Evolutionary conservation across 805 yeast species (phyloP).

Genomic region (Lachancea kluyveri): DNA sequence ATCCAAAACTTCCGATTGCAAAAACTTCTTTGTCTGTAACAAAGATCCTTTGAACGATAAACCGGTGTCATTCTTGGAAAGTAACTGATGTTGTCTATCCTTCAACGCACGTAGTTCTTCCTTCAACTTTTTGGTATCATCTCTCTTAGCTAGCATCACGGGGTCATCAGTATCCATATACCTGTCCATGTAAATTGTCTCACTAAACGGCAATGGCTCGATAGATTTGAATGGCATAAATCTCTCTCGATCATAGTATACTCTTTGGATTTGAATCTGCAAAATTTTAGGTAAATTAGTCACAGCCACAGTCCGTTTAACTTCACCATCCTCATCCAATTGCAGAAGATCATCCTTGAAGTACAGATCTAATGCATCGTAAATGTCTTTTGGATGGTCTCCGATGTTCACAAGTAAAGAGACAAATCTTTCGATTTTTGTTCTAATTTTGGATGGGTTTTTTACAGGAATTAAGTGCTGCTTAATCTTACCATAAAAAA

Average conservation of each 20-base stretch:
- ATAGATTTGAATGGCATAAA: constrained; percentile 75
- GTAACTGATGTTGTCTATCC: constrained; percentile 37
- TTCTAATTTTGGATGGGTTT: constrained; percentile 33
- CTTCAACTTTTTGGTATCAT: constrained; percentile 57
- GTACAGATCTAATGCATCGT: constrained; percentile 83
- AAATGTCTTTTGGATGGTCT: constrained; percentile 81
- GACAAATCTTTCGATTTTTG: constrained; percentile 67
- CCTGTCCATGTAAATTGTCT: constrained; percentile 77
- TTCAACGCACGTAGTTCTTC: constrained; percentile 41
- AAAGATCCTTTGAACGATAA: constrained; percentile 46
- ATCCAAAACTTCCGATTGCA: constrained; percentile 39
- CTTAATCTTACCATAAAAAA: constrained; percentile 81
- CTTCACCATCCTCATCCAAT: constrained; percentile 64
- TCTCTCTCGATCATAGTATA: constrained; percentile 72
- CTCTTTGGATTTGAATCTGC: constrained; percentile 92
- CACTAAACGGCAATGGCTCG: constrained; percentile 76
- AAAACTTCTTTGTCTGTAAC: constrained; percentile 49
- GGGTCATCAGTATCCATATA: constrained; percentile 65
- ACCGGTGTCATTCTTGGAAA: constrained; percentile 44
- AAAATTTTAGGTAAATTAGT: constrained; percentile 70
- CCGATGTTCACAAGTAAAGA: constrained; percentile 81
- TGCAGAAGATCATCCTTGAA: constrained; percentile 63
- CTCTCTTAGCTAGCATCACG: constrained; percentile 45
- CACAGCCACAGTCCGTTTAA: constrained; percentile 67
- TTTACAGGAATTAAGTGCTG: constrained; percentile 60